Conservation (phyloP, 2,329 filamentous ascomycete genomes). For the Fusarium nanum region DNA sequence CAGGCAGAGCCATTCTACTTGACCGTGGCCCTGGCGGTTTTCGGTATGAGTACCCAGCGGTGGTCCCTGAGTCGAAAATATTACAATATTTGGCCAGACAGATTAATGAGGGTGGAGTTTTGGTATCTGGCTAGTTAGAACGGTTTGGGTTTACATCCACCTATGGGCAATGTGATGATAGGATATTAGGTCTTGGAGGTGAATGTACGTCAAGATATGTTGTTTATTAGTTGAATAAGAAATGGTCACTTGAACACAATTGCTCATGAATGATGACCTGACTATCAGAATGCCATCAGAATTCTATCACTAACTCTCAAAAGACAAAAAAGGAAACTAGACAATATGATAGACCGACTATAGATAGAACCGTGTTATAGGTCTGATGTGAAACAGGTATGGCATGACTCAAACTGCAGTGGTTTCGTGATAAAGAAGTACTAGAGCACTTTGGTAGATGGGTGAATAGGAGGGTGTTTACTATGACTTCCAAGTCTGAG, state of each 20-base stretch:
- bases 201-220: constrained; percentile 24
- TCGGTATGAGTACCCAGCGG: constrained; percentile 57
- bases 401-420: constrained; percentile 2
- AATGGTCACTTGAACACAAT: constrained; percentile 12
- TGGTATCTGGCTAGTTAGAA: constrained; percentile 33
- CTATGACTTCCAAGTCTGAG: not conserved
- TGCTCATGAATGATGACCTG: not conserved
- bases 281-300: not conserved
- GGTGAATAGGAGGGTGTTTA: not conserved
- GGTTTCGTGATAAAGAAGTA: constrained; percentile 1
- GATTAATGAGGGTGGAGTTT: constrained; percentile 50
- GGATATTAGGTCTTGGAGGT: constrained; percentile 12
- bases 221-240: constrained; percentile 32
- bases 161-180: constrained; percentile 22
- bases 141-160: constrained; percentile 23
- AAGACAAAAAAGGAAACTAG: not conserved
- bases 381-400: constrained; percentile 5
- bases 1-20: constrained; percentile 53
- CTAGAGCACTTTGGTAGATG: not conserved
- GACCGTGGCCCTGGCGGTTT: constrained; percentile 64
- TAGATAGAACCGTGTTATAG: not conserved
- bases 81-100: constrained; percentile 50
- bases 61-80: constrained; percentile 65
- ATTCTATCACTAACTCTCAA: not conserved
- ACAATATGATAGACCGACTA: not conserved